These are phyloP conservation scores for Stentor coeruleus DNA, from an alignment of 73 alveolate genomes.

Conservation along the genomic window DNA sequence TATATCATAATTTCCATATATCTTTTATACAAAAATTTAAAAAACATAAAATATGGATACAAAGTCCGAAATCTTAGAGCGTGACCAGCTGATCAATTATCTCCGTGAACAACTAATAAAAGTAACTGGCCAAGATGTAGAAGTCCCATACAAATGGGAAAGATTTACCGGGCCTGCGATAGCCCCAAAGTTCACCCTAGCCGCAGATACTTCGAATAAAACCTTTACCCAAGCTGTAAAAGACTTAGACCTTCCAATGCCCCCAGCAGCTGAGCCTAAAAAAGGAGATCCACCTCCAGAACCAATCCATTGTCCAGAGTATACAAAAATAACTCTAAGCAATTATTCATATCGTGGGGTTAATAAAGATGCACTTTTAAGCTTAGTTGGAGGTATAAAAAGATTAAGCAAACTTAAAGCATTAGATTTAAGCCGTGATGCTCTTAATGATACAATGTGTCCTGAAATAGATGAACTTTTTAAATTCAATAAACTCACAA, in stretches of 20 bases:
- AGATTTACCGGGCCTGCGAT: slow-evolving; percentile 6
- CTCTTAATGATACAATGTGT: neutral
- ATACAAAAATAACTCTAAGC: neutral
- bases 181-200: neutral
- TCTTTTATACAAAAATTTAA: neutral
- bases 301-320: neutral
- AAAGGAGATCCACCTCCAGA: neutral
- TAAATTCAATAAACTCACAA: neutral
- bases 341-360: neutral
- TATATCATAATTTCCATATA: neutral
- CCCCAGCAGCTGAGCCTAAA: slow-evolving; percentile 1
- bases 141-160: slow-evolving; percentile 20
- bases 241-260: slow-evolving; percentile 14
- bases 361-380: neutral
- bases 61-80: slow-evolving; percentile 4
- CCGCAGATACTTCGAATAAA: neutral
- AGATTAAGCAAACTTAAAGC: neutral
- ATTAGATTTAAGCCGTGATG: neutral
- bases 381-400: neutral
- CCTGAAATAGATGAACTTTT: slow-evolving; percentile 10
- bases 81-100: slow-evolving; percentile 2
- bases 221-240: slow-evolving; percentile 16
- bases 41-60: neutral
- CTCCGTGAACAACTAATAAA: neutral
- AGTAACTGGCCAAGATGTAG: slow-evolving; percentile 12